Evolutionary conservation across 2,329 filamentous ascomycete genomes (phyloP), one percentile per base, ranked within the genome.

Genomic region (Calonectria leucothoes): DNA sequence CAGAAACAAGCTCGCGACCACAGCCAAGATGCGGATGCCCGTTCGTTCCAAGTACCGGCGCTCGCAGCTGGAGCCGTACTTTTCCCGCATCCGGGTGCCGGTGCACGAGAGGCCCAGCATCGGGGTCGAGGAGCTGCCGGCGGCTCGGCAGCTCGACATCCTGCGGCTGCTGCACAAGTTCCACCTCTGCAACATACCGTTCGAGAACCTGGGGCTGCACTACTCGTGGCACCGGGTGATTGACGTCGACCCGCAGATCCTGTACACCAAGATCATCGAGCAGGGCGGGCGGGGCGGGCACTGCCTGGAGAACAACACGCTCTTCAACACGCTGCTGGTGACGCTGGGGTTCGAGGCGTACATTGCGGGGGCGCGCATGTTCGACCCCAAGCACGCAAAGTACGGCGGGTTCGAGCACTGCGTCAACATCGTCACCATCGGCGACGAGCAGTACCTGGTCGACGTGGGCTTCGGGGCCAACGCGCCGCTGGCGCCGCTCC

Each of bases 401-500:
- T 23, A 77, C 70, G 20, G 83, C 74, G 70, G 76, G 48, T 45
- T 75, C 11, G 66, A 82, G 78, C 91, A 93, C 81, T 90, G 92
- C 86, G 84, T 91, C 68, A 89, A 91, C 77, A 87, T 93, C 69
- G 87, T 93, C 59, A 88, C 85, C 31, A 86, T 94, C 27, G 82
- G 85, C 12, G 81, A 83, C 29, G 83, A 85, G 52, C 82, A 84
- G 51, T 89, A 88, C 79, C 81, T 89, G 74, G 86, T 90, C 33
- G 92, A 93, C 78, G 89, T 93, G 17, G 91, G 89, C 31, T 93
- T 92, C 77, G 92, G 91, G 25, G 87, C 86, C 67, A 87, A 89
- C 74, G 81, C 79, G 11, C 73, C 84, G 6, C 75, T 79, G 31
- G 57, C 73, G 1, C 85, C 86, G 5, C 65, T 87, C 1, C 82